phyloP scores from a whole-genome alignment of 2,329 filamentous ascomycete species.

The Dactylonectria estremocensis region DNA sequence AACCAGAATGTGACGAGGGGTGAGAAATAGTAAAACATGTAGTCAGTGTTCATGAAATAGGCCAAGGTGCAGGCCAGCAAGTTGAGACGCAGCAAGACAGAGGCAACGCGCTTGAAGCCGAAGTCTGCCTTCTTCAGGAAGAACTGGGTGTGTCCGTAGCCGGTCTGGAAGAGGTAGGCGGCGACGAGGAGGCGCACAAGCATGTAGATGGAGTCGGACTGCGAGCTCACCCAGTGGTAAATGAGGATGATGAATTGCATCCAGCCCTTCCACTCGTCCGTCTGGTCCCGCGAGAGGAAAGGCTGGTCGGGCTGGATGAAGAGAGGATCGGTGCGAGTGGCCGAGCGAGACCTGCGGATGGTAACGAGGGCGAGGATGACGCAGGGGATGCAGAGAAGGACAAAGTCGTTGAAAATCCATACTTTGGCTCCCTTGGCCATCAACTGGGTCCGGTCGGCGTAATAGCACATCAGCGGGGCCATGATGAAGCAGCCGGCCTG shows the following conservation, averaged over 20 bases:
- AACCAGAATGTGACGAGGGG: slow-evolving; percentile 75
- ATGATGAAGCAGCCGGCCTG: slow-evolving; percentile 43
- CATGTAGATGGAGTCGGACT: slow-evolving; percentile 65
- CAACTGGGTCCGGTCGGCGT: slow-evolving; percentile 49
- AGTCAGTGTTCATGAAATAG: slow-evolving; percentile 70
- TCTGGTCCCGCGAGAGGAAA: slow-evolving; percentile 63
- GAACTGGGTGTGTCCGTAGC: slow-evolving; percentile 73
- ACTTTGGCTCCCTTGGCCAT: slow-evolving; percentile 48
- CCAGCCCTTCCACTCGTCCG: slow-evolving; percentile 77
- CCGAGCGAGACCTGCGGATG: slow-evolving; percentile 39
- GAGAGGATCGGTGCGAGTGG: slow-evolving; percentile 24
- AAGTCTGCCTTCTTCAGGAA: slow-evolving; percentile 71
- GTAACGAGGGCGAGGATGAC: slow-evolving; percentile 36
- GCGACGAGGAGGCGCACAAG: slow-evolving; percentile 69
- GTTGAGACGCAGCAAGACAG: slow-evolving; percentile 71
- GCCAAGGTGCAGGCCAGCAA: slow-evolving; percentile 67
- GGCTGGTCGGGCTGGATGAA: slow-evolving; percentile 13
- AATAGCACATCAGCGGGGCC: slow-evolving; percentile 48
- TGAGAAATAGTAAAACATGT: slow-evolving; percentile 69
- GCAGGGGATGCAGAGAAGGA: slow-evolving; percentile 37
- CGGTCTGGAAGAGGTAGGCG: slow-evolving; percentile 74
- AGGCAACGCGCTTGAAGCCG: slow-evolving; percentile 65
- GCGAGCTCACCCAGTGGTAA: slow-evolving; percentile 70
- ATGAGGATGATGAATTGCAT: slow-evolving; percentile 69
- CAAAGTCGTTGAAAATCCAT: slow-evolving; percentile 41